phyloP scores from a whole-genome alignment of 805 yeast genomes.

The Yarrowia deformans region DNA sequence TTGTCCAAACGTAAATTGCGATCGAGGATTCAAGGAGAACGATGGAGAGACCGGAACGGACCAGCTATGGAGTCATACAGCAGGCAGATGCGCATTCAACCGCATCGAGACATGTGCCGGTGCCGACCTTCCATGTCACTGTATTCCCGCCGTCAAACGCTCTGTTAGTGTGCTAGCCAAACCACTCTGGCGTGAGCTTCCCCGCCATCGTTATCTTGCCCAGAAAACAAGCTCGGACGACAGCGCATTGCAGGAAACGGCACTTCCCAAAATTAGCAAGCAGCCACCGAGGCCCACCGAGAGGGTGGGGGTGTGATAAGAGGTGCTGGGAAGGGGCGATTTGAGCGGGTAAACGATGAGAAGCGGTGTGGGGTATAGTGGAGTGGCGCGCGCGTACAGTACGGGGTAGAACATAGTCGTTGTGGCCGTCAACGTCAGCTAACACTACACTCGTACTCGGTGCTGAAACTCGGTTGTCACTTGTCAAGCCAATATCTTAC shows the following conservation, averaged over 20 bases:
- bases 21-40: not conserved
- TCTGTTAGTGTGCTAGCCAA: not conserved
- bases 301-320: conserved; percentile 34
- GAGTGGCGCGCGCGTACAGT: too few relatives aligned
- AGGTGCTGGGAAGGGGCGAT: not conserved
- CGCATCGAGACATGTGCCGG: too few relatives aligned
- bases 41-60: too few relatives aligned
- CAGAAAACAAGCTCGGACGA: conserved; percentile 30
- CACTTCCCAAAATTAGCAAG: conserved; percentile 38
- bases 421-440: too few relatives aligned
- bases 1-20: not conserved
- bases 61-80: too few relatives aligned
- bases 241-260: conserved; percentile 39
- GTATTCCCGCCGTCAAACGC: not conserved
- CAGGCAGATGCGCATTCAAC: too few relatives aligned
- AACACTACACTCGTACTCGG: too few relatives aligned
- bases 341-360: not conserved
- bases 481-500: too few relatives aligned
- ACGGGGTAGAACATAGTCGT: too few relatives aligned
- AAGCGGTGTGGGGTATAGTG: not conserved
- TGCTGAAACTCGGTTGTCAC: too few relatives aligned
- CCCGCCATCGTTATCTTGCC: conserved; percentile 39
- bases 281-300: conserved; percentile 33
- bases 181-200: conserved; percentile 3
- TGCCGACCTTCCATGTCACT: too few relatives aligned